Evolutionary conservation across 345 rosid genomes (phyloP), one percentile per base, ranked within the genome.

Genomic region (Salix udensis): DNA sequence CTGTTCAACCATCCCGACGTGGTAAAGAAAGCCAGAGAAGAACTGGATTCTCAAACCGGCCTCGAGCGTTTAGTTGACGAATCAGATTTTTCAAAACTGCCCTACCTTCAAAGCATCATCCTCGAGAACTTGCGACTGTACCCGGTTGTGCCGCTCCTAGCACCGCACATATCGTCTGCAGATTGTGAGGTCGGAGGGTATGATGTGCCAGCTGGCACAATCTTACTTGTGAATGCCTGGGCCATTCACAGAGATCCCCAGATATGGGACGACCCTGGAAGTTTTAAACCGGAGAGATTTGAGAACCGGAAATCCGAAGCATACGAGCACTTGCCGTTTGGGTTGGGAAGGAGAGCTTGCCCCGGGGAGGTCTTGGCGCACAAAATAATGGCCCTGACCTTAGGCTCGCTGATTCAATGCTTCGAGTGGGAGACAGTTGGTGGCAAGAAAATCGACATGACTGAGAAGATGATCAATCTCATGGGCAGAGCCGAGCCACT

Each of bases 311-410:
- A 31, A 37, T 9, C 8, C 26, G 80, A 77, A 26, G 24, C 44
- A 2, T 21, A 19, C 10, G 64, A 70, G n/a, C 28, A 30, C n/a
- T 1, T 80, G 26, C 72, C 86, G 6, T 83, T 83, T 26, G 86
- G 86, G 14, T 1, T 72, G 79, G 86, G 86, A 6, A 76, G 86
- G 64, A 76, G 81, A 37, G 77, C 74, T 14, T 79, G 86, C 68
- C 83, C 81, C 1, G 84, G 73, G 4, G 72, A 67, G 34, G 28
- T 64, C 11, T 15, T 83, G 23, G 86, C 86, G 23, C 75, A 73
- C 14, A 68, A 80, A 19, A 10, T 80, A 42, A 2, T 80, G 42
- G 37, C 70, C 19, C 65, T 65, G 70, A 50, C 71, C 31, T 64
- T 77, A 50, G 86, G 81, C 0, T 75, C 76, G 2, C 24, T 84